These are phyloP conservation scores for Colletotrichum sp. DNA, from an alignment of 2,329 filamentous ascomycete genomes.

Conservation along the genomic window DNA sequence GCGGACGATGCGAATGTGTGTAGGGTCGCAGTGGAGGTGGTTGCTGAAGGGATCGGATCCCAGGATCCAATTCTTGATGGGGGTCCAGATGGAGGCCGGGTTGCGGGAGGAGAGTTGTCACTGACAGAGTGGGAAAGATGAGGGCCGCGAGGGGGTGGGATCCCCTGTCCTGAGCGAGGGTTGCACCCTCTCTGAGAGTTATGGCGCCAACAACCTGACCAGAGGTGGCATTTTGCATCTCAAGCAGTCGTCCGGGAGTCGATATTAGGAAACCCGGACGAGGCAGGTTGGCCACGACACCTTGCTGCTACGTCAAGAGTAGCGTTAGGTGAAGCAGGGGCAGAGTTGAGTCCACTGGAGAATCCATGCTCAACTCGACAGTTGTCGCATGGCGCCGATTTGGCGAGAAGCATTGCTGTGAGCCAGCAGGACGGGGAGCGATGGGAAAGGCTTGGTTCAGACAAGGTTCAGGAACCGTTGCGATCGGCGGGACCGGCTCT, in stretches of 20 bases:
- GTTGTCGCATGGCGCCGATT: not conserved
- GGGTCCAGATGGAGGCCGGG: not conserved
- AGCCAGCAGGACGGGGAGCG: not conserved
- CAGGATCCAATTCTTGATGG: constrained; percentile 10
- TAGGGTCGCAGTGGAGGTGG: constrained; percentile 5
- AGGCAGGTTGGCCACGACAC: not conserved
- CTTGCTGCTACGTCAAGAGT: not conserved
- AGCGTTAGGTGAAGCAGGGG: not conserved
- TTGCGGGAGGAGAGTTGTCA: constrained; percentile 1
- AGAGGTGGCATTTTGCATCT: not conserved
- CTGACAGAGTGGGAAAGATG: not conserved
- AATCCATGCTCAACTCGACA: constrained; percentile 2
- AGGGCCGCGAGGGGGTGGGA: not conserved
- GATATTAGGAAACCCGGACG: constrained; percentile 11
- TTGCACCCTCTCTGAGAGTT: not conserved
- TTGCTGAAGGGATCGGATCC: constrained; percentile 18
- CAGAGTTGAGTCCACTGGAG: not conserved
- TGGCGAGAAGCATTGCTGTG: not conserved
- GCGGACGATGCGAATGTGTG: not conserved
- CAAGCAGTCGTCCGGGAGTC: not conserved
- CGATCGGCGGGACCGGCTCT: constrained; percentile 8
- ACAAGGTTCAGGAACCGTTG: constrained; percentile 14
- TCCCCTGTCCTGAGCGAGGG: not conserved
- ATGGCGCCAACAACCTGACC: not conserved
- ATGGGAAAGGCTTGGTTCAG: constrained; percentile 10